Percentiles rank a stretch among this genome's conserved stretches.
phyloP scores from a whole-genome alignment of 257 asterid genomes.

The Echium plantagineum region DNA sequence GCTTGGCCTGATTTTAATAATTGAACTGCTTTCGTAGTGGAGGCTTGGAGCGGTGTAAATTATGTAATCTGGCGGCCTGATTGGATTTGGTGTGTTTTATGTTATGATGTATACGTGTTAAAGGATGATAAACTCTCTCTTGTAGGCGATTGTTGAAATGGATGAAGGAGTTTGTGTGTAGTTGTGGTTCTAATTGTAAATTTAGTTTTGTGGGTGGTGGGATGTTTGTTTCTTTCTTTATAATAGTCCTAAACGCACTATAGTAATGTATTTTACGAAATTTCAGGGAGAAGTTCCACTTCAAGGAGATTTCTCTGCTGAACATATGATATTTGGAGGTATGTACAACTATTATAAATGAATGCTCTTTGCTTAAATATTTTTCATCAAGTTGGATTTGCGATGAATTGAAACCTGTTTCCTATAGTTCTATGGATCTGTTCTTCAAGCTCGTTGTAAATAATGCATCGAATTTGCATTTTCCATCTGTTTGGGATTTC shows the following conservation, averaged over 20 bases:
- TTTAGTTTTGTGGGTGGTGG: background rate
- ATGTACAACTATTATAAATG: constrained; percentile 10
- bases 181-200: no score
- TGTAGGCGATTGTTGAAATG: no score
- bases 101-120: no score
- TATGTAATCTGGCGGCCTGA: no score
- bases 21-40: no score
- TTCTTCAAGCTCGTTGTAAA: no score
- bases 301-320: constrained; percentile 98
- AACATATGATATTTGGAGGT: constrained; percentile 99
- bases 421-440: background rate
- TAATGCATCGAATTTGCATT: no score
- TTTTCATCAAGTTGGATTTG: background rate
- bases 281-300: constrained; percentile 91
- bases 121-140: no score
- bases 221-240: background rate
- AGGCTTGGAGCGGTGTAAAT: no score
- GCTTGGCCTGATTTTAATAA: background rate
- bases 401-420: background rate
- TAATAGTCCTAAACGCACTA: background rate
- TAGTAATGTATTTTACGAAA: constrained; percentile 7
- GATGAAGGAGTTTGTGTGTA: no score
- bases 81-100: no score
- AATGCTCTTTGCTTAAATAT: constrained; percentile 2
- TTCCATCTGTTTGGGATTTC: no score